Base-by-base conservation (phyloP, 305 asterid species). In the Fraxinus nigra region DNA sequence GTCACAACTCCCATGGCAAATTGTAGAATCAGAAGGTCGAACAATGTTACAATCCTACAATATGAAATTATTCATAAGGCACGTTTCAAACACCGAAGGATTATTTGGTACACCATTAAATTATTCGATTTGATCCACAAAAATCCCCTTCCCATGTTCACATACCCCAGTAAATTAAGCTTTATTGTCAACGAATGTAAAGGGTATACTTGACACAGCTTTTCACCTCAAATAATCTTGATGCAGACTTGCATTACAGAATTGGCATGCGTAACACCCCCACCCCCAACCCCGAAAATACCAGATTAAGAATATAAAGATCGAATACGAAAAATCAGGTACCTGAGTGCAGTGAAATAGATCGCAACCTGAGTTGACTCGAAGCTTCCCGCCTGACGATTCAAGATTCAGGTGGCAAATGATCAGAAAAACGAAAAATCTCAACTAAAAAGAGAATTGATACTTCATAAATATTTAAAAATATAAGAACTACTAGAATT, bases 1-100 rank as follows among this genome's bases (percentile, higher is more conserved):
- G 95, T 89, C 90, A 91, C 93, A 85, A 93, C 97, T 91, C 97
- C 97, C 98, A 93, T 94, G 85, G 90, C 89, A 80, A 18, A 82
- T 79, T 61, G 88, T 78, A 43, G 56, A 59, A 73, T 83, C 78
- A 80, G 14, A 18, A 75, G 77, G 7, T 26, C 46, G 48, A 79
- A 20, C 67, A 73, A 69, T 2, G n/a, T 34, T 51, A 79, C 38
- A 51, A 81, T 83, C 77, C 85, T 48, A 37, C 6, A 24, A 70
- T 54, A 54, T 54, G 63, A 54, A 54, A 54, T 54, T 54, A n/a
- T 54, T 54, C 63, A 16, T 16, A 20, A 56, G 28, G 13, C 10
- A 59, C 1, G 69, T 59, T 59, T 18, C 69, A 7, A 59, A 20
- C 69, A 20, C 70, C 70, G 18, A 40, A 40, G 48, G 11, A 43